Conservation (phyloP, 768 basidiomycete species). For the Leccinum rimulosum region DNA sequence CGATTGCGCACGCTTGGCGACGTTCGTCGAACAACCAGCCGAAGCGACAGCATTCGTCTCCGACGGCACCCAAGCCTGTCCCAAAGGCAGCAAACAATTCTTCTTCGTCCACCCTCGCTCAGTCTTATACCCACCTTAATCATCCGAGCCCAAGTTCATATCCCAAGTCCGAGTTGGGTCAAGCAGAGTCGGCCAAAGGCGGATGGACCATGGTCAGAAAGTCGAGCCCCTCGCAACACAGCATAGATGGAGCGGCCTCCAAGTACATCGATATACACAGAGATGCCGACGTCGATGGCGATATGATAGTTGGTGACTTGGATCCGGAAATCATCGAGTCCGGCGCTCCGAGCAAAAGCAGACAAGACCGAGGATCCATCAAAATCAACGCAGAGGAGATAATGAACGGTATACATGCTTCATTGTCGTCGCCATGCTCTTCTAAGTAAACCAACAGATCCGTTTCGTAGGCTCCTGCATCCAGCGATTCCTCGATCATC, state of each 20-base stretch:
- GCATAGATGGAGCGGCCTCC: constrained; percentile 22
- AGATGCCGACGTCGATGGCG: constrained; percentile 70
- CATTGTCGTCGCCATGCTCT: constrained; percentile 16
- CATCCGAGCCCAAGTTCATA: constrained; percentile 77
- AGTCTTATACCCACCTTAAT: constrained; percentile 78
- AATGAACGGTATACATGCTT: constrained; percentile 58
- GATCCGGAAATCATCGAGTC: constrained; percentile 52
- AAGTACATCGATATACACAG: constrained; percentile 28
- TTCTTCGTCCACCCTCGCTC: constrained; percentile 68
- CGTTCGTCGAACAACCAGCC: constrained; percentile 25
- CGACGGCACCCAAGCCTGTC: constrained; percentile 53
- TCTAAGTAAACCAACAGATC: constrained; percentile 47
- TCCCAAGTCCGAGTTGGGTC: constrained; percentile 46
- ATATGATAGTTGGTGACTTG: constrained; percentile 75
- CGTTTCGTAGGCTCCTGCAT: constrained; percentile 52
- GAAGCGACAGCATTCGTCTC: constrained; percentile 29
- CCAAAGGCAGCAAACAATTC: constrained; percentile 46
- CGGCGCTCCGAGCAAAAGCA: constrained; percentile 38
- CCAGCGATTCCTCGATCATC: constrained; percentile 16
- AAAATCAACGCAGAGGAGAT: constrained; percentile 72
- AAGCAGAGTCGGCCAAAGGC: constrained; percentile 44
- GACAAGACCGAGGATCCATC: constrained; percentile 47
- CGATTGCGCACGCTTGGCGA: constrained; percentile 46
- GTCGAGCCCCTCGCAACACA: constrained; percentile 29
- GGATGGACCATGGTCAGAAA: constrained; percentile 79